Evolutionary conservation across 805 yeast genomes (phyloP).

Genomic region (Hanseniaspora nectarophila): DNA sequence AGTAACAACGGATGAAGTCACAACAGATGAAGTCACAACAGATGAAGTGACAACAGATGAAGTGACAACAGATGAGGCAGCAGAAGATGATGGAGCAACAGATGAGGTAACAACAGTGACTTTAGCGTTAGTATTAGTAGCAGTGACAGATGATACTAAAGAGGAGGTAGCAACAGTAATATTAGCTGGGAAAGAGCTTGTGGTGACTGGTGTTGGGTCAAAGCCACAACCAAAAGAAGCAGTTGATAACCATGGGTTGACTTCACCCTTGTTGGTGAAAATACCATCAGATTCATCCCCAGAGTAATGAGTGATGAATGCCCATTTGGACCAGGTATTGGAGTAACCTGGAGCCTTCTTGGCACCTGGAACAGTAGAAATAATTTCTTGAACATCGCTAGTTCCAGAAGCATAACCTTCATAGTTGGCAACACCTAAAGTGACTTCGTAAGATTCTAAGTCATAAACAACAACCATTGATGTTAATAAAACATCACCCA

Average conservation of each 20-base stretch:
- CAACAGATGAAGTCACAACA: constrained; percentile 26
- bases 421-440: constrained; percentile 35
- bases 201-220: not conserved
- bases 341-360: constrained; percentile 36
- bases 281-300: constrained; percentile 14
- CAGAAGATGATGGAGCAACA: constrained; percentile 2
- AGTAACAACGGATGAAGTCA: constrained; percentile 21
- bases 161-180: not conserved
- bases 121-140: too few relatives aligned
- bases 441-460: constrained; percentile 34
- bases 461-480: constrained; percentile 46
- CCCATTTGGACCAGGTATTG: constrained; percentile 28
- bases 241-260: constrained; percentile 15
- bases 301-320: constrained; percentile 4
- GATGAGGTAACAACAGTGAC: too few relatives aligned
- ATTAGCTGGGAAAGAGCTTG: not conserved
- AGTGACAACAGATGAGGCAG: not conserved
- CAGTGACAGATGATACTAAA: not conserved
- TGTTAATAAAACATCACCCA: constrained; percentile 46
- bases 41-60: constrained; percentile 14
- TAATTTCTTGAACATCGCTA: constrained; percentile 37
- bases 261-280: constrained; percentile 15
- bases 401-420: constrained; percentile 20
- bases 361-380: constrained; percentile 41
- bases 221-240: constrained; percentile 5